Percentiles rank a stretch among this genome's conserved stretches.
Conservation (phyloP, 2,329 filamentous ascomycete genomes). For the Lasiodiplodia sp. region DNA sequence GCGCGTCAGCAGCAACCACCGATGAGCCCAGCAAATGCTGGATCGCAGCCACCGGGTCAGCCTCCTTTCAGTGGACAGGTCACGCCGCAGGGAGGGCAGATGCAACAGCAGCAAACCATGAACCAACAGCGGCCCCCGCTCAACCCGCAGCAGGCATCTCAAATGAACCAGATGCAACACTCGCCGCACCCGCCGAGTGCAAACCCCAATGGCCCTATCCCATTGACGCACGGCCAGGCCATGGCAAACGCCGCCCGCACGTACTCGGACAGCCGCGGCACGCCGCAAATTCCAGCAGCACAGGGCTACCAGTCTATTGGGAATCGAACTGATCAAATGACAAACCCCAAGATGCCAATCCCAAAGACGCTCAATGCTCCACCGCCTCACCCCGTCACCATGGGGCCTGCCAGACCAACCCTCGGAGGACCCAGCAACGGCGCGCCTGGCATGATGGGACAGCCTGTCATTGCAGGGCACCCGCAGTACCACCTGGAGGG, state of each 20-base stretch:
- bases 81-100: conserved; percentile 2
- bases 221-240: conserved; percentile 55
- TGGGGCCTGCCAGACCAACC: conserved; percentile 80
- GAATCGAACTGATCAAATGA: conserved; percentile 48
- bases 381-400: conserved; percentile 75
- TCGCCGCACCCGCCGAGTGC: conserved; percentile 48
- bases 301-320: conserved; percentile 43
- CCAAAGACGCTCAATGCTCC: conserved; percentile 79
- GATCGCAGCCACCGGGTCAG: conserved; percentile 38
- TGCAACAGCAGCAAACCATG: conserved; percentile 20
- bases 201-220: conserved; percentile 40
- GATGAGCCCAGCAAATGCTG: conserved; percentile 28
- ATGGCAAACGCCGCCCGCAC: conserved; percentile 51
- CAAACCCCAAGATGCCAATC: conserved; percentile 77
- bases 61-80: conserved; percentile 25
- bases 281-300: conserved; percentile 41
- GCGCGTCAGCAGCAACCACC: conserved; percentile 27
- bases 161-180: conserved; percentile 40
- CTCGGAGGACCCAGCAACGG: conserved; percentile 78
- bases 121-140: conserved; percentile 29
- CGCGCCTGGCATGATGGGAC: conserved; percentile 82
- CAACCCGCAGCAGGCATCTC: conserved; percentile 30
- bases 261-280: conserved; percentile 44
- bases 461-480: conserved; percentile 82
- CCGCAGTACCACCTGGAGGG: conserved; percentile 88